Percentiles rank a stretch among this genome's conserved stretches.
These are phyloP conservation scores for Conringia planisiliqua DNA, from an alignment of 345 rosid species.

Conservation along the genomic window DNA sequence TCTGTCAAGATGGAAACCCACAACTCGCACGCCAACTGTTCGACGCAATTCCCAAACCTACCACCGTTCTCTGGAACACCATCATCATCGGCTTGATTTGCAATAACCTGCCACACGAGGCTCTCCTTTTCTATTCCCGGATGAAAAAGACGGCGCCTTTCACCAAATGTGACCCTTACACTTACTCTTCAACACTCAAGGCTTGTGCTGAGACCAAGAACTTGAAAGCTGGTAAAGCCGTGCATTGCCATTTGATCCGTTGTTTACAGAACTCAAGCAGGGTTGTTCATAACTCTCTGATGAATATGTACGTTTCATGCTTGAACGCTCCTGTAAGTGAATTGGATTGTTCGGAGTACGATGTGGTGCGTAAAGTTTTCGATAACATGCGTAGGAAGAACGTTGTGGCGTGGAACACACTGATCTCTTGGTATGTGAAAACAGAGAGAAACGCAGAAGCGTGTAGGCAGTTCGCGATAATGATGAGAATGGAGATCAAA, in stretches of 20 bases:
- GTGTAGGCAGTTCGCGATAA: conserved; percentile 49
- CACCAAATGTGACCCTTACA: conserved; percentile 56
- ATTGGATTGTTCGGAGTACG: conserved; percentile 34
- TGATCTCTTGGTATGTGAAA: conserved; percentile 76
- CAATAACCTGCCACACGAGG: conserved; percentile 69
- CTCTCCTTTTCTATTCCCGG: conserved; percentile 63
- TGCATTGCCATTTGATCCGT: conserved; percentile 79
- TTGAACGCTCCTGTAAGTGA: conserved; percentile 33
- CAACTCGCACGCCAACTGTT: conserved; percentile 77
- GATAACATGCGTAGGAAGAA: conserved; percentile 63
- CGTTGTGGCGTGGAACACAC: conserved; percentile 78
- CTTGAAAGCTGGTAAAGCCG: conserved; percentile 56
- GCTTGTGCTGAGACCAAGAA: conserved; percentile 66
- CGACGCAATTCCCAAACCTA: conserved; percentile 77
- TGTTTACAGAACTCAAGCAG: conserved; percentile 61
- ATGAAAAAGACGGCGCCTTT: conserved; percentile 54
- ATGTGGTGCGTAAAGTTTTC: conserved; percentile 60
- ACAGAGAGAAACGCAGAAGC: conserved; percentile 57
- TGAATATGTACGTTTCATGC: conserved; percentile 75
- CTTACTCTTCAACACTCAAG: conserved; percentile 83
- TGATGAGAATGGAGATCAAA: conserved; percentile 62
- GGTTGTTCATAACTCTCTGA: conserved; percentile 69
- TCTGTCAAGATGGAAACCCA: conserved; percentile 79
- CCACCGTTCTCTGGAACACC: conserved; percentile 77
- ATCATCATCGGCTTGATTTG: conserved; percentile 83